Base-by-base conservation (phyloP, 257 asterid species). In the Solanum sitiens region DNA sequence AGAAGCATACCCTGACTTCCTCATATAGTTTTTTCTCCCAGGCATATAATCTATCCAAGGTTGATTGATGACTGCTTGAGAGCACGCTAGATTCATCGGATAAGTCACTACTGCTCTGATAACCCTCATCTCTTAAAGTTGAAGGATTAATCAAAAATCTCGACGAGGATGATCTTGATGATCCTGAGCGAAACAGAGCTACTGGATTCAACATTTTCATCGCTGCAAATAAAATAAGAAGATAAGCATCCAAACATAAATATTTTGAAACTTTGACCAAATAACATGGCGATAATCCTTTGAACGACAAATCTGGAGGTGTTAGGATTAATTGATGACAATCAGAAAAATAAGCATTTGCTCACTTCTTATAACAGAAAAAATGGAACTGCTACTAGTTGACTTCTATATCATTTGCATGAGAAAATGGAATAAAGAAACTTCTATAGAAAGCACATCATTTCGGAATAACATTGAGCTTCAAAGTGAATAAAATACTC, bases 21-120 rank as follows among this genome's bases (percentile, higher is more conserved):
- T 91, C 94, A 90, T 95, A 97, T 82, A 97, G 98, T 91, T 97
- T 97, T 92, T 95, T 97, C 91, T 97, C 99, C 99, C 99, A 97
- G 37, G 94, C 96, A 88, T 90, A 95, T 88, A 97, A 88, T 89
- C 98, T 90, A 89, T 97, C 98, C 87, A 97, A 89, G 35, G 99
- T 95, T 32, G 98, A 95, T 73, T 95, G 99, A 89, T 97, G 99
- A 84, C 98, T 95, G 59, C 95, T 93, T 39, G 96, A 88, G 88
- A 90, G 87, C 63, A 76, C 68, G 91, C 87, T 87, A 74, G 96
- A 91, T 50, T 94, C 98, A 61, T 95, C 98, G 13, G 97, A 93
- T 85, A 92, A 86, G 86, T 94, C 94, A 83, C 95, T 92, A 92
- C 92, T 92, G 91, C 98, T 95, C 87, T 92, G 97, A 63, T 86